phyloP scores from a whole-genome alignment of 495 filamentous ascomycete genomes.

The Tuber aestivum region DNA sequence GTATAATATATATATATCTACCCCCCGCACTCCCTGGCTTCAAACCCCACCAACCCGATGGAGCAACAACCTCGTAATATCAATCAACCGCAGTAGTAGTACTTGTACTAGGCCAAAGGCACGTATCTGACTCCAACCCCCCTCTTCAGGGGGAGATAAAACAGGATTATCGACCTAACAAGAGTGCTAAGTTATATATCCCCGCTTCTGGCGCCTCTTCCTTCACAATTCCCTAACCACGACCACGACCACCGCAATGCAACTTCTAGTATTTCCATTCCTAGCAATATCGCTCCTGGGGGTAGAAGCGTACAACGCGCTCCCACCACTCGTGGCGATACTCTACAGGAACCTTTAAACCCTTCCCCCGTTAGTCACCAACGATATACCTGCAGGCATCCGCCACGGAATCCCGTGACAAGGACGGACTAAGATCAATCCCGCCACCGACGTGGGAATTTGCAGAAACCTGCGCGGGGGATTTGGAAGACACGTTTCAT shows the following conservation, averaged over 20 bases:
- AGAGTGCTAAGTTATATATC: not conserved
- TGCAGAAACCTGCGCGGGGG: constrained; percentile 47
- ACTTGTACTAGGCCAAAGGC: not conserved
- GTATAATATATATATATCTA: not conserved
- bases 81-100: not conserved
- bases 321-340: constrained; percentile 23
- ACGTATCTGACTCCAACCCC: not conserved
- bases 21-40: not conserved
- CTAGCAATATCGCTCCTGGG: not conserved
- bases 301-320: constrained; percentile 12
- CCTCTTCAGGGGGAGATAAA: not conserved
- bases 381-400: constrained; percentile 23
- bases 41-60: not conserved
- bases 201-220: not conserved
- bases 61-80: not conserved
- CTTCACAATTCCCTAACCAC: not conserved
- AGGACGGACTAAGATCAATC: constrained; percentile 51
- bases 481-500: constrained; percentile 46
- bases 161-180: not conserved
- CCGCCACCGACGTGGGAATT: constrained; percentile 51
- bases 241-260: not conserved
- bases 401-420: constrained; percentile 32
- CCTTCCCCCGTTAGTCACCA: not conserved
- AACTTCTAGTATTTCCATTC: not conserved
- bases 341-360: constrained; percentile 7